Base-by-base conservation (phyloP, 1,139 yeast genomes). In the Suhomyces choctaworum region DNA sequence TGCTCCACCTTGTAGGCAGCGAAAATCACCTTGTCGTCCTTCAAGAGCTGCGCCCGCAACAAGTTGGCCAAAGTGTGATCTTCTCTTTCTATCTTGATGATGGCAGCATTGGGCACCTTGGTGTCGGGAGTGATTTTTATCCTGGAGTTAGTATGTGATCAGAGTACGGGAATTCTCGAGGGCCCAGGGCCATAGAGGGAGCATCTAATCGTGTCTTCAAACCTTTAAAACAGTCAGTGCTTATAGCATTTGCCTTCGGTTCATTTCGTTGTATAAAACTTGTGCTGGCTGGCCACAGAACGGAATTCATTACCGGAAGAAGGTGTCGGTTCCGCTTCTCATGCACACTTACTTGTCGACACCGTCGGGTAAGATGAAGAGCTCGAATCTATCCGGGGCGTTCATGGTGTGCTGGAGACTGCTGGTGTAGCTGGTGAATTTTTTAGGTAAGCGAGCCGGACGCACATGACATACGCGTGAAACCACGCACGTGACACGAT, bases 1-100 rank as follows among this genome's bases (percentile, higher is more conserved):
- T 92, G 99, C 61, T 90, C 97, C 26, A 92, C 90, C 62, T 92
- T 92, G 71, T 92, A 92, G 29, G 97, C 98, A 27, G 96, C 97
- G 61, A 90, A 92, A 29, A 92, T 60, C 13, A 92, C 99, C 47
- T 84, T 78, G 31, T 82, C 80, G 60, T 92, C 97, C 55, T 82
- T 82, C 45, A 88, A 73, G 34, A 92, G 76, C 58, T 90, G 96
- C 22, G 92, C 81, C 57, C 96, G 77, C 41, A 92, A 73, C 54
- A 92, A 64, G 59, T 92, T 92, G 16, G 96, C 98, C 40, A 92
- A 73, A 2, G 99, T 94, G 58, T 92, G 99, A 62, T 92, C 99
- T 61, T 92, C 99, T 58, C 96, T 82, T 62, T 92, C 97, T 48
- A 92, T 88, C 47, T 86, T 88, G 50, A 92, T 76, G 44, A 90